Evolutionary conservation across 345 rosid species (phyloP), one percentile per base, ranked within the genome.

Genomic region (Atalantia buxifolia): DNA sequence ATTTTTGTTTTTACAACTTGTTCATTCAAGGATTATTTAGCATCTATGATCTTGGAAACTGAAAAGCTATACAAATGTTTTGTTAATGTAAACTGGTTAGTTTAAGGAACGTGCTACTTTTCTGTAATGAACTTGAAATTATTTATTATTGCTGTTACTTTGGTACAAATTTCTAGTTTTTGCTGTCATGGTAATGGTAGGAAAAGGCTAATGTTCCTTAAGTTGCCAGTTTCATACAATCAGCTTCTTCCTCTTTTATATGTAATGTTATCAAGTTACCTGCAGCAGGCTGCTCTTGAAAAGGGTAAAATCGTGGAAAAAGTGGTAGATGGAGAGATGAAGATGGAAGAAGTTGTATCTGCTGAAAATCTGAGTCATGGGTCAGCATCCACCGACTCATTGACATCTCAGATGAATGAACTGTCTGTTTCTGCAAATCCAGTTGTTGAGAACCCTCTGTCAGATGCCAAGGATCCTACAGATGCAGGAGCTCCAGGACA

Each of bases 361-460:
- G 56, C 42, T 74, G 85, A 81, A 77, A 83, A 83, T 77, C 48
- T 76, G 69, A 66, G 73, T 40, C 38, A 38, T 72, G 90, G 81
- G 76, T 81, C 89, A 14, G 87, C 81, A 81, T 80, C 92, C 79
- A 79, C 84, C 40, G 78, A 89, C 61, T 79, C 78, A 65, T 86
- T 94, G 89, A 84, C 92, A 80, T 90, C 97, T 81, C 86, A 89
- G 81, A 69, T 96, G 85, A 86, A 86, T 55, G 89, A 88, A 78
- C 85, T 96, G 66, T 78, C 84, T 66, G 88, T 93, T 83, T 91
- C 94, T 71, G 25, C 89, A 75, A 90, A 79, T 84, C 56, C 83
- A 73, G 78, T n/a, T 70, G 79, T 62, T 57, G 75, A 38, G 8
- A 53, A 71, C 61, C 83, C 81, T 81, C 83, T 89, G 16, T 83